Percentiles rank a stretch among this genome's conserved stretches.
Conservation (phyloP, 2,329 filamentous ascomycete species). For the Colletotrichum tropicicola region DNA sequence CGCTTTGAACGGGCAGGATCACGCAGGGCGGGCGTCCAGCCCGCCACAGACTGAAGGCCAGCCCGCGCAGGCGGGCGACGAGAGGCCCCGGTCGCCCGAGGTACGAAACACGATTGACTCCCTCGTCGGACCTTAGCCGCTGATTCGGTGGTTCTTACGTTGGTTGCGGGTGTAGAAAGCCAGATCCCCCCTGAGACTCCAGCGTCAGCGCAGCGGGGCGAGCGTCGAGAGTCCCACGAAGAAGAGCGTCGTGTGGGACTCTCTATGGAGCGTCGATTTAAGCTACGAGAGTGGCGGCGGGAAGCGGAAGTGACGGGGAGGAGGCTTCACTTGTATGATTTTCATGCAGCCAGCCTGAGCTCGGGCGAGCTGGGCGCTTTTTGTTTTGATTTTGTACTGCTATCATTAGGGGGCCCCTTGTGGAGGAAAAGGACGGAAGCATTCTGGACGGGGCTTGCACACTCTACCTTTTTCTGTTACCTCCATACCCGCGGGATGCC, state of each 20-base stretch:
- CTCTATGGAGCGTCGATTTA: slow-evolving; percentile 69
- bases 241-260: slow-evolving; percentile 68
- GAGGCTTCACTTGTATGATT: no score
- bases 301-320: slow-evolving; percentile 7
- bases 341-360: no score
- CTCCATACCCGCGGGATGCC: no score
- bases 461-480: background rate
- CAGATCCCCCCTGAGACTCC: slow-evolving; percentile 35
- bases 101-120: slow-evolving; percentile 62
- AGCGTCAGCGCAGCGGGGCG: slow-evolving; percentile 48
- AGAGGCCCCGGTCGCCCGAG: slow-evolving; percentile 47
- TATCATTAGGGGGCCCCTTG: no score
- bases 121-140: slow-evolving; percentile 57
- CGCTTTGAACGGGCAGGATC: slow-evolving; percentile 13
- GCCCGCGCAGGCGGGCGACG: slow-evolving; percentile 18
- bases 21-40: slow-evolving; percentile 5
- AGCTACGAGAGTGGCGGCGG: slow-evolving; percentile 53
- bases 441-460: no score
- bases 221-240: slow-evolving; percentile 51
- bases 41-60: slow-evolving; percentile 16
- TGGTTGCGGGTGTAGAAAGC: slow-evolving; percentile 32
- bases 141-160: slow-evolving; percentile 36
- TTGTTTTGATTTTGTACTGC: background rate
- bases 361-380: background rate
- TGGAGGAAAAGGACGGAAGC: no score